Evolutionary conservation across 148 eudicot species (phyloP).

Genomic region (Chenopodium album): DNA sequence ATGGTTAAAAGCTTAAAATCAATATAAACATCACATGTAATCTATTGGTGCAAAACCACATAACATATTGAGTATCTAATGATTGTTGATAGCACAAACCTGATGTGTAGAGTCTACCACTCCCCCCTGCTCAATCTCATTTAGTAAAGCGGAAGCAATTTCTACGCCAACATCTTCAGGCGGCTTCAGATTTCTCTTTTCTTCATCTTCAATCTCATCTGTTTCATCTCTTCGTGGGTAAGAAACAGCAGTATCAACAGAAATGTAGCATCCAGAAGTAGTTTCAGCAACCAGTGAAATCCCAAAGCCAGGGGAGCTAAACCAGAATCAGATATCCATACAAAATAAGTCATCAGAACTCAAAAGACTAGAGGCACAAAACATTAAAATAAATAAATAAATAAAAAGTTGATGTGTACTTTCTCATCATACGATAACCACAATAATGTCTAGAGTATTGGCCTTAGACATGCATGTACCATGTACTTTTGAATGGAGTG

Average conservation of each 20-base stretch:
- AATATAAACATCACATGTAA: no score
- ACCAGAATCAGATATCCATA: slow-evolving; percentile 7
- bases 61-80: neutral
- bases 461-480: neutral
- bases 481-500: neutral
- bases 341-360: slow-evolving; percentile 5
- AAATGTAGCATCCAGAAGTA: slow-evolving; percentile 75
- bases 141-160: slow-evolving; percentile 64
- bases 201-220: slow-evolving; percentile 48
- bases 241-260: slow-evolving; percentile 75
- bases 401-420: neutral
- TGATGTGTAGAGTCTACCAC: slow-evolving; percentile 96
- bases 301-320: slow-evolving; percentile 96
- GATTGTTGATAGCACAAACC: slow-evolving; percentile 41
- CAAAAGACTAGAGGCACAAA: neutral
- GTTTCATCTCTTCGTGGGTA: slow-evolving; percentile 48
- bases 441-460: neutral
- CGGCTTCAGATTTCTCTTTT: slow-evolving; percentile 45
- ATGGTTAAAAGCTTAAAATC: no score
- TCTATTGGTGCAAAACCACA: neutral
- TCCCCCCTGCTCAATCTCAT: slow-evolving; percentile 89
- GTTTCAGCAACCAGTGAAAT: slow-evolving; percentile 83
- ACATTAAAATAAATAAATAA: neutral
- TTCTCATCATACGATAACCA: neutral
- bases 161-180: slow-evolving; percentile 73